phyloP scores from a whole-genome alignment of 192 early-diverging fungal genomes.

The Coemansia umbellata region DNA sequence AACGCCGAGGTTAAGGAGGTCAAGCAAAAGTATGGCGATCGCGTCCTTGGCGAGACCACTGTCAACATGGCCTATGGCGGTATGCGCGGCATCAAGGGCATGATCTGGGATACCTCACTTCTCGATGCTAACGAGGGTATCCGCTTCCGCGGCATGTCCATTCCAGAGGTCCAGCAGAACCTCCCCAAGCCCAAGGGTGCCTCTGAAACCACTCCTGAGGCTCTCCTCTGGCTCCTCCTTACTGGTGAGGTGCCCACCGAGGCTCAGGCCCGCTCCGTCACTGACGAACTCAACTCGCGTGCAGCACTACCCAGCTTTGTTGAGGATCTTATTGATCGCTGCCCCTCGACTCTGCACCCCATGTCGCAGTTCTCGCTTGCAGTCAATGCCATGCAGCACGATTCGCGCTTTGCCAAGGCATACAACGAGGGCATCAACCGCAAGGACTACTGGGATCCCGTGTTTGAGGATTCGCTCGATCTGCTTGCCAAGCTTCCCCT shows the following conservation, averaged over 20 bases:
- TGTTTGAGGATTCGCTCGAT: constrained; percentile 96
- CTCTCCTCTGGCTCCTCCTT: constrained; percentile 96
- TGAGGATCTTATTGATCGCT: constrained; percentile 95
- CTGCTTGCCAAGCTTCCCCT: constrained; percentile 97
- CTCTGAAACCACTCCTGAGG: constrained; percentile 94
- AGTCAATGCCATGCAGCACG: constrained; percentile 96
- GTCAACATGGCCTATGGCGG: constrained; percentile 98
- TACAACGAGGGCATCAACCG: constrained; percentile 91
- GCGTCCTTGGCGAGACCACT: constrained; percentile 90
- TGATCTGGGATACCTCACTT: constrained; percentile 97
- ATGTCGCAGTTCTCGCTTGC: constrained; percentile 99
- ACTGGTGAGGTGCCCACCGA: constrained; percentile 95
- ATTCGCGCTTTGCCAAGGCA: constrained; percentile 94
- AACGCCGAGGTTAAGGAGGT: constrained; percentile 92
- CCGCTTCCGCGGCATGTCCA: constrained; percentile 93
- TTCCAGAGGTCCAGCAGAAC: constrained; percentile 91
- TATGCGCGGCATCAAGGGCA: constrained; percentile 99
- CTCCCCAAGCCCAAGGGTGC: constrained; percentile 88
- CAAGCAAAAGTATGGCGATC: constrained; percentile 84
- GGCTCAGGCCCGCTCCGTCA: constrained; percentile 86
- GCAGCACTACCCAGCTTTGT: constrained; percentile 90
- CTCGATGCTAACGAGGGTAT: constrained; percentile 98
- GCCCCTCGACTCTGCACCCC: constrained; percentile 97
- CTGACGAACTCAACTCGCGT: constrained; percentile 95
- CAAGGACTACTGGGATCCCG: constrained; percentile 94